phyloP scores from a whole-genome alignment of 768 basidiomycete species.

The Piloderma croceum region DNA sequence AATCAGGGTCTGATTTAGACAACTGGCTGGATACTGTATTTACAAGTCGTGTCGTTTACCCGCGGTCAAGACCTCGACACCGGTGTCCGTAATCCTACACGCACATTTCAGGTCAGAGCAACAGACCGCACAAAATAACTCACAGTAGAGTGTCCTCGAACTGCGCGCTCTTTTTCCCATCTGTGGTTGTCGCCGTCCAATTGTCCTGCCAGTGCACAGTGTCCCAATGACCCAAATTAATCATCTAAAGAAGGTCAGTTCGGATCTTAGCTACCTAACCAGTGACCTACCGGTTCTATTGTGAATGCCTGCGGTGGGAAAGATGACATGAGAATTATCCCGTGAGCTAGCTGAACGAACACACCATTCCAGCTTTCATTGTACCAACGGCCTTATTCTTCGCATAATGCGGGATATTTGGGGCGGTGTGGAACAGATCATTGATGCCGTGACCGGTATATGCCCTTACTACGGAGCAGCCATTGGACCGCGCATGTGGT shows the following conservation, averaged over 20 bases:
- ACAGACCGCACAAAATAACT: conserved; percentile 32
- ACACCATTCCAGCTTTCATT: conserved; percentile 91
- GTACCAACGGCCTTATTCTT: conserved; percentile 90
- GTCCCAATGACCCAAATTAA: conserved; percentile 80
- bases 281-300: conserved; percentile 60
- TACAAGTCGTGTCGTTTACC: conserved; percentile 25
- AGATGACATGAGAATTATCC: conserved; percentile 1
- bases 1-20: no score
- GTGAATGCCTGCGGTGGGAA: conserved; percentile 63
- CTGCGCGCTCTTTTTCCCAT: conserved; percentile 89
- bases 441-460: conserved; percentile 93
- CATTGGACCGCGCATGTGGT: conserved; percentile 73
- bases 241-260: conserved; percentile 64
- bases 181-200: conserved; percentile 93
- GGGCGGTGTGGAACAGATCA: conserved; percentile 75
- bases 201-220: conserved; percentile 88
- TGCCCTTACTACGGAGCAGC: conserved; percentile 85
- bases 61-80: conserved; percentile 82
- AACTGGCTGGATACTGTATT: background rate
- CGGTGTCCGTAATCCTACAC: conserved; percentile 81
- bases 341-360: conserved; percentile 1
- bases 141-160: conserved; percentile 97
- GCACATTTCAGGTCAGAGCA: background rate
- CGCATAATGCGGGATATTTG: conserved; percentile 92
- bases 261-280: background rate